phyloP scores from a whole-genome alignment of 78 protist species.

The slime mould (Dictyostelium discoideum) region DNA sequence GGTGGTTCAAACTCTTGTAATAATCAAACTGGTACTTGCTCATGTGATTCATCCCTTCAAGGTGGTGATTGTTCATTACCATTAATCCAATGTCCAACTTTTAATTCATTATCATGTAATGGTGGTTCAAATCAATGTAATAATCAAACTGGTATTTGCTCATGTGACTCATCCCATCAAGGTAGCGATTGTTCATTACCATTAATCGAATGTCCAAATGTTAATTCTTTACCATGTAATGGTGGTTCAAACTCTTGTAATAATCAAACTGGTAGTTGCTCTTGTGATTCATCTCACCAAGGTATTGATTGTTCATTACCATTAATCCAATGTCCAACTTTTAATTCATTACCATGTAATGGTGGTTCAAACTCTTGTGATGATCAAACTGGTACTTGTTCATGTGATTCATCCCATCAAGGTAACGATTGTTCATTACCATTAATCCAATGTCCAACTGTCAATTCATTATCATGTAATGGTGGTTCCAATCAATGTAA shows the following conservation, averaged over 20 bases:
- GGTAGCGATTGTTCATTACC: not conserved
- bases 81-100: not conserved
- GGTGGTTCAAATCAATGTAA: not conserved
- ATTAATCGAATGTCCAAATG: not conserved
- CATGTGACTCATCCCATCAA: not conserved
- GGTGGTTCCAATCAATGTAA: not conserved
- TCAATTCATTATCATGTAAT: not conserved
- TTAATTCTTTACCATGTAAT: not conserved
- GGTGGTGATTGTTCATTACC: not conserved
- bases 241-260: not conserved
- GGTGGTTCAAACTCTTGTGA: not conserved
- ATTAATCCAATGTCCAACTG: not conserved
- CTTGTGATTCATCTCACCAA: not conserved
- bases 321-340: not conserved
- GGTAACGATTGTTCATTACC: not conserved
- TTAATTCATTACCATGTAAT: not conserved
- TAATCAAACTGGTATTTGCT: not conserved
- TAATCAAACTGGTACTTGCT: not conserved
- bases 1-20: not conserved
- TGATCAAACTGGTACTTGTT: not conserved
- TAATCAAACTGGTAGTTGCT: not conserved
- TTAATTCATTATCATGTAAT: not conserved
- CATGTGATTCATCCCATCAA: not conserved
- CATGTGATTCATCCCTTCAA: not conserved
- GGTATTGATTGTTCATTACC: not conserved